phyloP scores from a whole-genome alignment of 148 eudicot genomes.

The Nyssa sinensis region DNA sequence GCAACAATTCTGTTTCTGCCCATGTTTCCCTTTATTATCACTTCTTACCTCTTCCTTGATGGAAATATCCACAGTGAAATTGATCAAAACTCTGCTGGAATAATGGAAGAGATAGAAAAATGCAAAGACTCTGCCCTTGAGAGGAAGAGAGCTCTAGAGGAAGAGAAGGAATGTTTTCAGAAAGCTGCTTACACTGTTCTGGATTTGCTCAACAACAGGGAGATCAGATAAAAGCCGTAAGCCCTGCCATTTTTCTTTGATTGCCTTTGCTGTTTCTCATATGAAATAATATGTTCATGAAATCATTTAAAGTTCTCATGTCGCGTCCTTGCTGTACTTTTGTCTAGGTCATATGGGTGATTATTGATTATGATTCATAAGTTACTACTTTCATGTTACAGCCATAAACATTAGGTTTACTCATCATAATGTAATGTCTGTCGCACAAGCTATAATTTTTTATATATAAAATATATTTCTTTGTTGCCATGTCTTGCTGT shows the following conservation, averaged over 20 bases:
- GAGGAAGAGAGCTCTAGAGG: constrained; percentile 65
- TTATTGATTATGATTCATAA: no score
- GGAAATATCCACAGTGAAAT: constrained; percentile 52
- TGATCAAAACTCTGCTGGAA: constrained; percentile 57
- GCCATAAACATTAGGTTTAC: no score
- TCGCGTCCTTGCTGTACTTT: no score
- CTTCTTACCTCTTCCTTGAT: not conserved
- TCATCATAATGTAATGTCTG: no score
- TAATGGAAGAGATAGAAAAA: constrained; percentile 68
- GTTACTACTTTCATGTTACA: no score
- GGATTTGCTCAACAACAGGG: constrained; percentile 59
- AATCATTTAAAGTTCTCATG: no score
- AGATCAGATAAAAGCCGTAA: constrained; percentile 29
- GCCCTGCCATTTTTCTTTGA: constrained; percentile 4
- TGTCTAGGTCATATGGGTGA: no score
- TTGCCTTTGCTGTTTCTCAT: not conserved
- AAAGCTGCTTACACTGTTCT: constrained; percentile 85
- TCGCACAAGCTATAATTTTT: no score
- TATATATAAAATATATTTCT: no score
- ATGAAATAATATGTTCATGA: not conserved
- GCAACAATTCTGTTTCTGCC: not conserved
- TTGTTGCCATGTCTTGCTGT: no score
- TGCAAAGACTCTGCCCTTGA: constrained; percentile 58
- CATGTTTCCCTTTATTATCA: constrained; percentile 1
- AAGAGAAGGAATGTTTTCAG: constrained; percentile 72